Evolutionary conservation across 2,329 filamentous ascomycete species (phyloP).

Genomic region (Emmonsiellopsis sp.): DNA sequence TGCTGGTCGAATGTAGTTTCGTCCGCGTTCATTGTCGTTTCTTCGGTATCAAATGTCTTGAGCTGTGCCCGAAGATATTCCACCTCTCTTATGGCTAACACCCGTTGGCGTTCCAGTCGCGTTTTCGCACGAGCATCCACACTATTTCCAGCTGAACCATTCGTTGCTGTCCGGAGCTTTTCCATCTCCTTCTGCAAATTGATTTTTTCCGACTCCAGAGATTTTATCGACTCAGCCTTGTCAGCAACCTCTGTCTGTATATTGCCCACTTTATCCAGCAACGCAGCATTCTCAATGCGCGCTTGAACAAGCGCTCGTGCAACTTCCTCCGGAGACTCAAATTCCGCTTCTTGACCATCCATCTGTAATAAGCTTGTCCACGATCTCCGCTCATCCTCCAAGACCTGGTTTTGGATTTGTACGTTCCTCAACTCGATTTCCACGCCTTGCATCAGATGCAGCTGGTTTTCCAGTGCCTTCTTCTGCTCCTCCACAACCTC

Average conservation of each 20-base stretch:
- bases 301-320: constrained; percentile 78
- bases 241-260: constrained; percentile 70
- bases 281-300: constrained; percentile 65
- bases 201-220: constrained; percentile 60
- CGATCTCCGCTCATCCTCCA: constrained; percentile 78
- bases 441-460: constrained; percentile 65
- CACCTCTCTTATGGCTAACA: constrained; percentile 80
- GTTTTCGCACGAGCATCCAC: constrained; percentile 59
- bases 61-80: constrained; percentile 90
- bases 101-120: constrained; percentile 76
- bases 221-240: constrained; percentile 65
- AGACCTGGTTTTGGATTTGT: constrained; percentile 69
- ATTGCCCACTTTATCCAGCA: constrained; percentile 72
- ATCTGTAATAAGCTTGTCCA: constrained; percentile 81
- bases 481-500: constrained; percentile 96
- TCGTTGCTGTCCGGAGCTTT: constrained; percentile 49
- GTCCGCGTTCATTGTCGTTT: constrained; percentile 65
- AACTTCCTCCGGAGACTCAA: constrained; percentile 79
- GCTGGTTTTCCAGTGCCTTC: constrained; percentile 64
- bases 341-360: constrained; percentile 57
- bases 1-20: constrained; percentile 64
- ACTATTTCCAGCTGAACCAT: constrained; percentile 27
- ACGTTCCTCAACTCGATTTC: constrained; percentile 71
- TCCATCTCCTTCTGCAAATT: constrained; percentile 61
- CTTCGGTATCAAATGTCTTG: constrained; percentile 79